Base-by-base conservation (phyloP, 768 basidiomycete species). In the Pulveroboletus frians region DNA sequence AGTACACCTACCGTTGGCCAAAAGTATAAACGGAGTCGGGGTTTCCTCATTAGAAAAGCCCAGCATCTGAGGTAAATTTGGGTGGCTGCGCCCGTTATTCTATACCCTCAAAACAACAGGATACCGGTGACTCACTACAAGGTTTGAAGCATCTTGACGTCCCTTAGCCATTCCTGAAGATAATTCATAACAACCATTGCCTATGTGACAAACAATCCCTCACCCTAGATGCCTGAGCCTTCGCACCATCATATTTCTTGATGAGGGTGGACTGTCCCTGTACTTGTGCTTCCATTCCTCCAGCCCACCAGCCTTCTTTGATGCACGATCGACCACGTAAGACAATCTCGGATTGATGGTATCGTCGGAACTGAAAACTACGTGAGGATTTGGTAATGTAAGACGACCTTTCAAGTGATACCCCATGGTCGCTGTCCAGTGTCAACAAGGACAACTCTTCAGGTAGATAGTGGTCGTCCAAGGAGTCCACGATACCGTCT, bases 1-100 rank as follows among this genome's bases (percentile, higher is more conserved):
- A 23, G 4, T 5, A 1, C 11, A 27, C 39, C 49, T 44, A 76
- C 78, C 75, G 44, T 75, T 74, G 1, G 77, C 75, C 18, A 80
- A 58, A n/a, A 79, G 51, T 43, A 80, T 75, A 52, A 79, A 79
- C 0, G 76, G 77, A 0, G 74, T 76, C 2, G 70, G 70, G 0
- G 72, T 62, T 31, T 71, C 65, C 14, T 72, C 71, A 13, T 71
- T 62, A 0, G 77, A 79, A 54, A 75, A 75, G 1, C 78, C 77
- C 7, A 76, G 51, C 69, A 80, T 72, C 56, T 79, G 77, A 0
- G 79, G 78, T 20, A 80, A 59, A 54, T 76, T 78, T 15, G 77
- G 75, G 48, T 78, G 78, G 51, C 78, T 77, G 34, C 14, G 27
- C 15, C 30, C 7, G 3, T 53, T 32, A 37, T 5, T 18, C 7